phyloP scores from a whole-genome alignment of 306 rosid genomes.

The Rubus idaeus region DNA sequence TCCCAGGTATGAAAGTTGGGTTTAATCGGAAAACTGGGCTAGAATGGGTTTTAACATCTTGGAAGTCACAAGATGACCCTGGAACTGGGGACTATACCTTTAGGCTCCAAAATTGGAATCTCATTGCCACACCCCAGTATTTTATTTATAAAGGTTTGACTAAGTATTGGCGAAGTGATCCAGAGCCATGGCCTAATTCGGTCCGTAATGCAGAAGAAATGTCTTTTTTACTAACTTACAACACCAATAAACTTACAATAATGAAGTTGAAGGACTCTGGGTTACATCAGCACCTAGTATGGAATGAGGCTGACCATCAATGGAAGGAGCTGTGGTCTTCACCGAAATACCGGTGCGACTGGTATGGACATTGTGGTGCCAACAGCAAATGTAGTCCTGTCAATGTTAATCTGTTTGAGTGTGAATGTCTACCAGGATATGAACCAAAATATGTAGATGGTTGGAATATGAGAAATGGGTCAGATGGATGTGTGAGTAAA shows the following conservation, averaged over 20 bases:
- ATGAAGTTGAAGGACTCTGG: too few relatives aligned
- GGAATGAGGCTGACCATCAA: too few relatives aligned
- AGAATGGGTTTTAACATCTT: background rate
- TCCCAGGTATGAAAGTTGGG: slow-evolving; percentile 29
- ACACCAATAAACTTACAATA: too few relatives aligned
- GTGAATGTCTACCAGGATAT: slow-evolving; percentile 52
- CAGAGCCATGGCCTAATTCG: too few relatives aligned
- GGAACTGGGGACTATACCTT: background rate
- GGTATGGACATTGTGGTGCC: slow-evolving; percentile 41
- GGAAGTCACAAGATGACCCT: slow-evolving; percentile 9
- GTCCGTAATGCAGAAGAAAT: too few relatives aligned
- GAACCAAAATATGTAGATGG: slow-evolving; percentile 32
- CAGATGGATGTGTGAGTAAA: slow-evolving; percentile 57
- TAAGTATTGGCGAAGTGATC: too few relatives aligned
- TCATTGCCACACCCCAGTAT: too few relatives aligned
- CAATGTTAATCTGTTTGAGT: slow-evolving; percentile 25
- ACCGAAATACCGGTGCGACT: slow-evolving; percentile 38
- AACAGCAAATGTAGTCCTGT: slow-evolving; percentile 45
- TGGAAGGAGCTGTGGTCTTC: background rate
- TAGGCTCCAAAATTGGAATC: background rate
- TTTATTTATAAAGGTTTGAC: too few relatives aligned
- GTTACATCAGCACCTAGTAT: too few relatives aligned
- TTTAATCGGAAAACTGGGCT: slow-evolving; percentile 22
- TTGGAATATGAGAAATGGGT: slow-evolving; percentile 39
- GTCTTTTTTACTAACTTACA: too few relatives aligned